A percentile compares a stretch with the other conserved stretches of the same genome.
Evolutionary conservation across 345 rosid genomes (phyloP).

Genomic region (Aurinia saxatilis): DNA sequence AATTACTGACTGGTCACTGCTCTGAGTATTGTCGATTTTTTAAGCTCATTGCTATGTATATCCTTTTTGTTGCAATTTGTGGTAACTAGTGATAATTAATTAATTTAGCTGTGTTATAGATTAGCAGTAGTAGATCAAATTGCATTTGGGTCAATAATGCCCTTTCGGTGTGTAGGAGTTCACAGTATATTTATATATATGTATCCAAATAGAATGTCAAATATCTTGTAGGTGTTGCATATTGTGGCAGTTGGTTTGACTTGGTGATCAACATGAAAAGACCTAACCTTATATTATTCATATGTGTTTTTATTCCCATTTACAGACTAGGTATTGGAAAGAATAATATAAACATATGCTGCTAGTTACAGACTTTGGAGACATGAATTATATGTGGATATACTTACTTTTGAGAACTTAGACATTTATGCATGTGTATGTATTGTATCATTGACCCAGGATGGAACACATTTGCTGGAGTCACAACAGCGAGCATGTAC

Average conservation of each 20-base stretch:
- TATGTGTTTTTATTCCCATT: not conserved
- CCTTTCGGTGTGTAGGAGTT: not conserved
- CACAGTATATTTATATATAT: not conserved
- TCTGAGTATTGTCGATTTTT: not conserved
- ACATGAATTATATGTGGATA: not conserved
- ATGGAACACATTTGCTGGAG: constrained; percentile 64
- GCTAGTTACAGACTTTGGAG: not conserved
- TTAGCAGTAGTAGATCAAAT: not conserved
- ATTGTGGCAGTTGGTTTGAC: constrained; percentile 2
- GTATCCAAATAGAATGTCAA: not conserved
- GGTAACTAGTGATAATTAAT: not conserved
- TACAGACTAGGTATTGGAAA: not conserved
- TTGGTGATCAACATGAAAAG: not conserved
- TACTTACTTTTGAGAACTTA: not conserved
- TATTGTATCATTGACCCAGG: constrained; percentile 34
- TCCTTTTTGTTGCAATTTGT: constrained; percentile 1
- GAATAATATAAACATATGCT: not conserved
- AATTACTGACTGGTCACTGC: not conserved
- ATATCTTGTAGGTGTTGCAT: constrained; percentile 3
- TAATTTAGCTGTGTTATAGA: not conserved
- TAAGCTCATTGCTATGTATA: not conserved
- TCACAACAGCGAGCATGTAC: constrained; percentile 78
- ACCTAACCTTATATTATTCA: not conserved
- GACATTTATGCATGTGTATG: constrained; percentile 5
- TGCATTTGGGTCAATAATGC: not conserved